phyloP scores from a whole-genome alignment of 2,329 filamentous ascomycete genomes.

The Claviceps sp. region DNA sequence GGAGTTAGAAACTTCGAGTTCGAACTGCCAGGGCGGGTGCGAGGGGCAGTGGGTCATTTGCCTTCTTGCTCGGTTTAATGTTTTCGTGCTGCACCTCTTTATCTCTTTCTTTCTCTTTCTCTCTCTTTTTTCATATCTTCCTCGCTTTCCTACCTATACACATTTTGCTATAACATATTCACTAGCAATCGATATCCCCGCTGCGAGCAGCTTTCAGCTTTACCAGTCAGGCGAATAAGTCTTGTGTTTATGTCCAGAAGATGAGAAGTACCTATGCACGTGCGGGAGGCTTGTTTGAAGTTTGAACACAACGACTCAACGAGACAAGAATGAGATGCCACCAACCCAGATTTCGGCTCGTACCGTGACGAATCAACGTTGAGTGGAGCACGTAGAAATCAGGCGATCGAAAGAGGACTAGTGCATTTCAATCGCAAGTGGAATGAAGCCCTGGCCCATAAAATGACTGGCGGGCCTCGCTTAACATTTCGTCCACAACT shows the following conservation, averaged over 20 bases:
- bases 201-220: constrained; percentile 4
- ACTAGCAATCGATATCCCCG: constrained; percentile 15
- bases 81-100: not conserved
- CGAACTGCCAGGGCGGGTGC: not conserved
- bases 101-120: not conserved
- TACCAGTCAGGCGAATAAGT: too few relatives aligned
- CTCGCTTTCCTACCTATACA: not conserved
- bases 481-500: constrained; percentile 27
- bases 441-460: not conserved
- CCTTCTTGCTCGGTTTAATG: too few relatives aligned
- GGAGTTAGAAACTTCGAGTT: not conserved
- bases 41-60: not conserved
- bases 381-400: not conserved
- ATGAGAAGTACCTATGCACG: not conserved
- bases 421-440: constrained; percentile 10
- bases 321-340: not conserved
- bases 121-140: not conserved
- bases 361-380: constrained; percentile 7
- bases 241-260: not conserved
- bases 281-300: too few relatives aligned
- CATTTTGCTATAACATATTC: constrained; percentile 12
- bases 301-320: not conserved
- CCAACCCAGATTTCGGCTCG: not conserved
- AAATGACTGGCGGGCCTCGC: constrained; percentile 15
- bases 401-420: constrained; percentile 6